Evolutionary conservation across 495 filamentous ascomycete species (phyloP).

Genomic region (Pyrenopolyporus hunteri): DNA sequence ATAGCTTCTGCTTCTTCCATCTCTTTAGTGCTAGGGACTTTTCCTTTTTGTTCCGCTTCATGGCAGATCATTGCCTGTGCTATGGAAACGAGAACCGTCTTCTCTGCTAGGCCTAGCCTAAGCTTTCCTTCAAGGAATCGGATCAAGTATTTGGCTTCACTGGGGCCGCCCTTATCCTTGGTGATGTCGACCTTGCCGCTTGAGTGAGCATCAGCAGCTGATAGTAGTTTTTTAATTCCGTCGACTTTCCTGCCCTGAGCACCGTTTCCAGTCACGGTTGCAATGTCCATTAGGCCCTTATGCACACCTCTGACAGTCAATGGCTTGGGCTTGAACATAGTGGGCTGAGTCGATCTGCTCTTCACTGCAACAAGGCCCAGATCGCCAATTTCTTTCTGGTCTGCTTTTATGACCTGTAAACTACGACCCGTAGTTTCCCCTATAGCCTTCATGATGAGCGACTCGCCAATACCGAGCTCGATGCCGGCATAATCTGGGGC

Average conservation of each 20-base stretch:
- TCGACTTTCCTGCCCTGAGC: conserved; percentile 90
- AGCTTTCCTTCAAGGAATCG: conserved; percentile 94
- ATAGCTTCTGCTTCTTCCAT: conserved; percentile 81
- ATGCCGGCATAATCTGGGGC: conserved; percentile 96
- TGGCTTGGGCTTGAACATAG: conserved; percentile 96
- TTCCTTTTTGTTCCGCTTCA: conserved; percentile 69
- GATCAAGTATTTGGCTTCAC: conserved; percentile 92
- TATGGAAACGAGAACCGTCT: conserved; percentile 84
- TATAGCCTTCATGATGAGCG: conserved; percentile 97
- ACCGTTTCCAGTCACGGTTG: conserved; percentile 83
- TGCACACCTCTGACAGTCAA: conserved; percentile 87
- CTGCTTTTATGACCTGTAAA: conserved; percentile 83
- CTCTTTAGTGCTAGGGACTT: conserved; percentile 72
- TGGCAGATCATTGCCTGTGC: conserved; percentile 87
- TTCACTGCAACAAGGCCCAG: conserved; percentile 94
- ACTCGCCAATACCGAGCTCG: conserved; percentile 96
- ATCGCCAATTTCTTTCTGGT: conserved; percentile 96
- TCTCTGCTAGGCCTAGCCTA: conserved; percentile 88
- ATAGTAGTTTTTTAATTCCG: conserved; percentile 91
- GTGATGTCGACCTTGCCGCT: conserved; percentile 84
- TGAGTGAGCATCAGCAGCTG: conserved; percentile 75
- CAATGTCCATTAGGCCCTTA: conserved; percentile 86
- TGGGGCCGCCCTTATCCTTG: conserved; percentile 90
- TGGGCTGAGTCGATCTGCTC: conserved; percentile 89
- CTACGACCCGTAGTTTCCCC: conserved; percentile 91